These are phyloP conservation scores for Blastocystis sp. DNA, from an alignment of 352 stramenopile genomes.

Conservation along the genomic window DNA sequence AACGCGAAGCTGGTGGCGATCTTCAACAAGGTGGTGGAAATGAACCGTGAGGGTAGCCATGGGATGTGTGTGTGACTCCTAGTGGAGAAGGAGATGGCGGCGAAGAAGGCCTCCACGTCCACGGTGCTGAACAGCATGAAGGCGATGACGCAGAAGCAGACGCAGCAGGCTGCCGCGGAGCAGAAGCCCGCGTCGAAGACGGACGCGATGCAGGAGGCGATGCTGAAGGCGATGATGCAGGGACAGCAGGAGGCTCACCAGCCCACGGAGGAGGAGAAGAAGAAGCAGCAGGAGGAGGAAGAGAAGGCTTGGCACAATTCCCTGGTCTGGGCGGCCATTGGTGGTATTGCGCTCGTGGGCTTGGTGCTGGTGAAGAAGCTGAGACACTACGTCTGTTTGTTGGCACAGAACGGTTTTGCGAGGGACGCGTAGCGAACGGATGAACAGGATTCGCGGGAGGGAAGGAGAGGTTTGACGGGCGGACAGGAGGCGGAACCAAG, in stretches of 20 bases:
- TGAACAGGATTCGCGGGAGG: no score
- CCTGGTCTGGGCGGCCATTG: background rate
- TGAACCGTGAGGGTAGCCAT: background rate
- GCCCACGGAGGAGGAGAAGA: conserved; percentile 14
- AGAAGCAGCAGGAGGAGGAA: conserved; percentile 2
- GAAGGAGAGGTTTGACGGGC: no score
- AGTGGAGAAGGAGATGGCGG: background rate
- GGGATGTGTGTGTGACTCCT: background rate
- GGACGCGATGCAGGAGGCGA: background rate
- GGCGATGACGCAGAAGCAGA: background rate
- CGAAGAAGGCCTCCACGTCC: background rate
- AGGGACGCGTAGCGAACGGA: no score
- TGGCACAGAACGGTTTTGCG: background rate
- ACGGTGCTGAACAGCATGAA: background rate
- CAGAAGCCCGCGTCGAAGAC: background rate
- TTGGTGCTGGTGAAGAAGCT: background rate
- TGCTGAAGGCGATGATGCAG: conserved; percentile 14
- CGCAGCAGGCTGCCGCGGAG: background rate
- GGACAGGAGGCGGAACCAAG: background rate
- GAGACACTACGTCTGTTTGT: background rate
- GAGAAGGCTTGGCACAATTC: background rate
- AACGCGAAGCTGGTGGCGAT: background rate
- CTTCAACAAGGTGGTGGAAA: conserved; percentile 47
- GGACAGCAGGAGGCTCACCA: background rate
- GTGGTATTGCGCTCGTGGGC: background rate